Percentiles rank a stretch among this genome's conserved stretches.
Conservation (phyloP, 768 basidiomycete species). For the Suillus cothurnatus region DNA sequence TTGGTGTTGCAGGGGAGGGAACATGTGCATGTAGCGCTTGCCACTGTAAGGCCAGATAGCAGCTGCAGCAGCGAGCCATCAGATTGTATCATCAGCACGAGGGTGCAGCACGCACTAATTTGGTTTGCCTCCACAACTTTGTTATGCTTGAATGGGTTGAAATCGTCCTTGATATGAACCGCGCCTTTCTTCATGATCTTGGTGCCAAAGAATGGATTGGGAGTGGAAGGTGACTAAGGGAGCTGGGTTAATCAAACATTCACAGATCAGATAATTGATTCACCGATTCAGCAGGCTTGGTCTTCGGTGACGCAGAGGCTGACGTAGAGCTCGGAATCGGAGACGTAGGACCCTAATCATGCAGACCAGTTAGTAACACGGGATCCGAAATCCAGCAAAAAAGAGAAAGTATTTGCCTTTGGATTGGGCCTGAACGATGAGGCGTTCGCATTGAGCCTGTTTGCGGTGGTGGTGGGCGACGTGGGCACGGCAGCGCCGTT, state of each 20-base stretch:
- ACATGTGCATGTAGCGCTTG: slow-evolving; percentile 81
- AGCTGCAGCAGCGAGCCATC: slow-evolving; percentile 40
- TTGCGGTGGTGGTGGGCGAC: slow-evolving; percentile 56
- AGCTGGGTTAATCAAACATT: slow-evolving; percentile 14
- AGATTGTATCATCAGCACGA: not conserved
- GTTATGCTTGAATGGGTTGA: slow-evolving; percentile 92
- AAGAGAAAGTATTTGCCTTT: slow-evolving; percentile 76
- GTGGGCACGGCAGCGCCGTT: slow-evolving; percentile 40
- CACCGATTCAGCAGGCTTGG: slow-evolving; percentile 58
- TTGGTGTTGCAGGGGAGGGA: slow-evolving; percentile 61
- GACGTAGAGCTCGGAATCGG: slow-evolving; percentile 44
- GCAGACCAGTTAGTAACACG: slow-evolving; percentile 21
- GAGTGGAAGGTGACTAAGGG: slow-evolving; percentile 45
- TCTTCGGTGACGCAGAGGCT: slow-evolving; percentile 60
- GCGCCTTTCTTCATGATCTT: slow-evolving; percentile 73
- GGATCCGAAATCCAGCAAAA: slow-evolving; percentile 26
- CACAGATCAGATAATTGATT: slow-evolving; percentile 20
- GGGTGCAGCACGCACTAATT: slow-evolving; percentile 57
- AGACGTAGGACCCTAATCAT: slow-evolving; percentile 46
- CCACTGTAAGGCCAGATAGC: slow-evolving; percentile 88
- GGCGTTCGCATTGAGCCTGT: slow-evolving; percentile 85
- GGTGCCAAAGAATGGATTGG: slow-evolving; percentile 91
- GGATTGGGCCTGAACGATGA: slow-evolving; percentile 90
- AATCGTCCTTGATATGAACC: slow-evolving; percentile 93
- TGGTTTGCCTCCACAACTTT: slow-evolving; percentile 76